Base-by-base conservation (phyloP, 2,329 filamentous ascomycete genomes). In the Ophiobolus disseminans region DNA sequence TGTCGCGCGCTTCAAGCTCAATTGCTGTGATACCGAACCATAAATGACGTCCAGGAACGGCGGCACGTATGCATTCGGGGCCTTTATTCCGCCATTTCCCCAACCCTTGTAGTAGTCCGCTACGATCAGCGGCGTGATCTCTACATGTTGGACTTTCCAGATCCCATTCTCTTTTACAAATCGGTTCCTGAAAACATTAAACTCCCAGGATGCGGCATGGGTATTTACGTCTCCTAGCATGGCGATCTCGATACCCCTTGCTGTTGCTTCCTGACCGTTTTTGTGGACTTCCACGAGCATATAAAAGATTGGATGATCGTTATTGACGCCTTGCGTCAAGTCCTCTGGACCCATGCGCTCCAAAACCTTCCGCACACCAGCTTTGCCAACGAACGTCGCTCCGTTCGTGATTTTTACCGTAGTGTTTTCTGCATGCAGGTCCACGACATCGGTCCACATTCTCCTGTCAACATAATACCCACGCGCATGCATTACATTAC, bases 361-460 rank as follows among this genome's bases (percentile, higher is more conserved):
- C 21, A 65, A 23, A 1, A 48, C 53, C 13, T 45, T 38, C 9
- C 55, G 47, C 7, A 58, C 52, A 8, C 58, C 63, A 16, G 20
- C 28, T n/a, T 51, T 36, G 13, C 60, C 63, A 3, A 28, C 42
- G 32, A 48, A 55, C 4, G 26, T 50, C 7, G 36, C 45, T 9
- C 48, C 45, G 11, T 51, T 50, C 2, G 40, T 22, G 21, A 58
- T 40, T 10, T 20, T 25, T 4, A 63, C 40, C 8, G 40, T 55
- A 3, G 53, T 53, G 20, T 58, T 50, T 5, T 35, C 35, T 2
- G 56, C 48, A 28, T 60, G 52, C n/a, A 65, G 42, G 32, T 66
- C 61, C 3, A 63, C 51, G 1, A 60, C 62, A 50, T 64, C 55
- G 2, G 44, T 56, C 60, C 63, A 65, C 63, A 65, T 66, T 31